Base-by-base conservation (phyloP, 2,329 filamentous ascomycete genomes). In the Alternaria angustiovoidea region DNA sequence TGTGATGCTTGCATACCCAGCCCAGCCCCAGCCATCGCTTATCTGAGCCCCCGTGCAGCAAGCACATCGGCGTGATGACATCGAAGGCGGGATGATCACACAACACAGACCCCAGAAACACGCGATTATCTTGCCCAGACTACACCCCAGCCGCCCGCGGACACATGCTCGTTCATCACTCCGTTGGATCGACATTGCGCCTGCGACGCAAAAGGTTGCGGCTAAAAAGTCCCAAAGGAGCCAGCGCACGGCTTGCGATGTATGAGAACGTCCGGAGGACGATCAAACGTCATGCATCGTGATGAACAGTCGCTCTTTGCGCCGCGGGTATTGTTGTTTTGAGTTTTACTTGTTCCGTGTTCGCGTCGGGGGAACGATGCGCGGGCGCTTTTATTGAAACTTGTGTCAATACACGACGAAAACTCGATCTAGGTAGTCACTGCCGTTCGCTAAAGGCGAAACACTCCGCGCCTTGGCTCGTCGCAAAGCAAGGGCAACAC, bases 1-100 rank as follows among this genome's bases (percentile, higher is more conserved):
- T 24, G 48, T 48, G 38, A 16, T 42, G 39, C 18, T 42, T 42
- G 39, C 39, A 24, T 24, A 42, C 20, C 12, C 24, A 38, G 28
- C 32, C 28, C 41, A 38, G 34, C 34, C 42, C 43, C 43, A 34
- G 55, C 24, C 43, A 48, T 41, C 43, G 43, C 51, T 48, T 54
- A 54, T 59, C 51, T 58, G 26, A 46, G 32, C 44, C 22, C n/a
- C 42, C 8, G 20, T 38, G 20, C 44, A 38, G 38, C 20, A 41
- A 39, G 28, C 26, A 54, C 26, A 44, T 53, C 41, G 48, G 49
- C 41, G 41, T 43, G 34, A 57, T 57, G 54, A 51, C 46, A 57
- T 57, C 43, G 28, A 42, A 24, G 22, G 44, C 44, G 54, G 54
- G 34, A 49, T 56, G 30, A 53, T 57, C 48, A 53, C 24, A 57